A percentile compares a stretch with the other conserved stretches of the same genome.
These are phyloP conservation scores for Mediolabrus comicus DNA, from an alignment of 108 stramenopile genomes.

Conservation along the genomic window DNA sequence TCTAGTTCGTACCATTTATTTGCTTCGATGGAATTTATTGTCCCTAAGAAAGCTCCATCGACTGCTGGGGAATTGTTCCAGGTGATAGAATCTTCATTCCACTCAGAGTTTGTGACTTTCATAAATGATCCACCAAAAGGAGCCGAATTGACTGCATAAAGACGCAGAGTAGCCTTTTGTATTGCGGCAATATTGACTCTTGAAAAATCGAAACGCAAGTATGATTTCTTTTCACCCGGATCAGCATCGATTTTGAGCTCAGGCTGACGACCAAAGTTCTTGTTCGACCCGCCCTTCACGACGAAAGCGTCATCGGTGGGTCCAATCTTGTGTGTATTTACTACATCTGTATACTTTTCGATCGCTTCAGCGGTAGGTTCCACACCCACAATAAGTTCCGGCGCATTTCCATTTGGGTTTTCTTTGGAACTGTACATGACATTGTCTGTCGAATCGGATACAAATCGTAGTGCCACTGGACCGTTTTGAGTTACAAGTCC, in stretches of 20 bases:
- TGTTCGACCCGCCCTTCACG: constrained; percentile 14
- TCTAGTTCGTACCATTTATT: constrained; percentile 37
- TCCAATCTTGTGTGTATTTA: constrained; percentile 38
- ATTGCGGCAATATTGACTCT: constrained; percentile 20
- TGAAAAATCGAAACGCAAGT: constrained; percentile 35
- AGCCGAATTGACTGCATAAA: constrained; percentile 24
- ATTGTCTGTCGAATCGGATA: constrained; percentile 34
- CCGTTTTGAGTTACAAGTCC: constrained; percentile 26
- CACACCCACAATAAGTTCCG: constrained; percentile 34
- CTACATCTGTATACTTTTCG: constrained; percentile 2
- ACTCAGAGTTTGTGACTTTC: constrained; percentile 19
- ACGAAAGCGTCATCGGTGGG: constrained; percentile 39
- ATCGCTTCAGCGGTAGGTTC: background rate
- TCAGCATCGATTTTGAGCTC: constrained; percentile 37
- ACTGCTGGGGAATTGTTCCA: constrained; percentile 21
- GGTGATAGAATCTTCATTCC: constrained; percentile 25
- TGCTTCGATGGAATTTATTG: constrained; percentile 10
- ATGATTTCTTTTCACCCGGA: constrained; percentile 30
- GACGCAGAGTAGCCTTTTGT: constrained; percentile 20
- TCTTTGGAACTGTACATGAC: constrained; percentile 44
- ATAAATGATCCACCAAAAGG: constrained; percentile 29
- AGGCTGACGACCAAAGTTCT: constrained; percentile 25
- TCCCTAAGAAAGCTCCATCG: constrained; percentile 23
- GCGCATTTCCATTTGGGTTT: constrained; percentile 31
- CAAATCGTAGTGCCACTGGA: constrained; percentile 27